Base-by-base conservation (phyloP, 345 rosid genomes). In the Linum trigynum region DNA sequence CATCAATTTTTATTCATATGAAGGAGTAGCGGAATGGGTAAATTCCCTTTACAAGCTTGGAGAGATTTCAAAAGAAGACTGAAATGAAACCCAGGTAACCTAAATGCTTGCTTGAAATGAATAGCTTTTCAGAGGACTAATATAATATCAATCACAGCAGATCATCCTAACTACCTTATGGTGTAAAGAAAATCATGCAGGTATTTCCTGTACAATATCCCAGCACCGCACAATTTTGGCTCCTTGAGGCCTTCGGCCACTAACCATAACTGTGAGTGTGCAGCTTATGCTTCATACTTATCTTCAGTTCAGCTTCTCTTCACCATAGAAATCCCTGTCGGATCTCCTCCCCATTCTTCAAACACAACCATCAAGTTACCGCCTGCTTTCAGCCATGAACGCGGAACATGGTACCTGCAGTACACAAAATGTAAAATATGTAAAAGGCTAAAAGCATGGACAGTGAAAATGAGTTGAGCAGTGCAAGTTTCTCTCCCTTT, bases 271-370 rank as follows among this genome's bases (percentile, higher is more conserved):
- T 48, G 53, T 10, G 53, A 15, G 11, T 48, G n/a, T 48, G 53
- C 53, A 48, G 32, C 32, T 23, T 23, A 48, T 2, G 53, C 53
- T 48, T 15, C 11, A 48, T 41, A 32, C 9, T 17, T 57, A 37
- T 23, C 11, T 23, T 23, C 32, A 10, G 23, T 57, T 32, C 36
- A 32, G 8, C 38, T 51, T 62, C 65, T 62, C 5, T 41, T 39
- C 7, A 39, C 65, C 48, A 62, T 4, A 16, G 65, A 36, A 62
- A 62, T 62, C 36, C 65, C 65, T 14, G 16, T 39, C 12, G 65
- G 65, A 39, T 62, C 65, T 8, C 65, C 65, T n/a, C 65, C 65
- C 65, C 65, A 62, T 62, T 62, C 65, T 62, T 62, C 65, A 62
- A 62, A 62, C 65, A 62, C 65, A 38, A 62, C 65, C 65, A 62